Evolutionary conservation across 345 rosid species (phyloP).

Genomic region (Viola odorata): DNA sequence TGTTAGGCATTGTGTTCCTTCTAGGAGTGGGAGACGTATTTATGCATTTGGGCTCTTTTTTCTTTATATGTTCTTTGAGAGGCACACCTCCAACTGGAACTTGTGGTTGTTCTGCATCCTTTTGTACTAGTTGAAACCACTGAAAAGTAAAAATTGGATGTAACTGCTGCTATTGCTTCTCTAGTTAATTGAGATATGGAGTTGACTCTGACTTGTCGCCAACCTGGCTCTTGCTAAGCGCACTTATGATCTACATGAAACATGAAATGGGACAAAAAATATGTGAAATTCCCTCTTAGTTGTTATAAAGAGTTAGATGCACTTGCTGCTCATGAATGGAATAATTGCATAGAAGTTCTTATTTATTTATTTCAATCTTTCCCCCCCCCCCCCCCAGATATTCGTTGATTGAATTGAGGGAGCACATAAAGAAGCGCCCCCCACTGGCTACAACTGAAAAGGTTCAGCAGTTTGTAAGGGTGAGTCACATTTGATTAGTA

Average conservation of each 20-base stretch:
- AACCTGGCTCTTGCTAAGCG: neutral
- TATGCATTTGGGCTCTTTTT: too few relatives aligned
- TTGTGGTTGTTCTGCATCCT: too few relatives aligned
- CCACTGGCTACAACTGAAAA: slow-evolving; percentile 93
- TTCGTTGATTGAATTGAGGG: slow-evolving; percentile 73
- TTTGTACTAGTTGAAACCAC: too few relatives aligned
- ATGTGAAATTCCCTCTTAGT: neutral
- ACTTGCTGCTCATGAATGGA: neutral
- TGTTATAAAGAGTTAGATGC: neutral
- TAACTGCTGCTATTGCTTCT: too few relatives aligned
- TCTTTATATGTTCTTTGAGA: too few relatives aligned
- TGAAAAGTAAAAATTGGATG: too few relatives aligned
- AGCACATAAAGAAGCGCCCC: slow-evolving; percentile 97
- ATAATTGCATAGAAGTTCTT: neutral
- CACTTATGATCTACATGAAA: neutral
- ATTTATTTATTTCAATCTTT: too few relatives aligned
- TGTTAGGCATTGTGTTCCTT: too few relatives aligned
- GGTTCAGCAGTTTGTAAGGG: slow-evolving; percentile 91
- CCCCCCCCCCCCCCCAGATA: too few relatives aligned
- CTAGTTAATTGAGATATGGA: neutral
- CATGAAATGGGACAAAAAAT: neutral
- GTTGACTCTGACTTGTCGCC: neutral
- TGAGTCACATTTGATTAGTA: slow-evolving; percentile 28
- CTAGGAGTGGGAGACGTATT: too few relatives aligned
- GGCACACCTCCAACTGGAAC: too few relatives aligned